phyloP scores from a whole-genome alignment of 306 rosid species.

The Cucumis cinereus region DNA sequence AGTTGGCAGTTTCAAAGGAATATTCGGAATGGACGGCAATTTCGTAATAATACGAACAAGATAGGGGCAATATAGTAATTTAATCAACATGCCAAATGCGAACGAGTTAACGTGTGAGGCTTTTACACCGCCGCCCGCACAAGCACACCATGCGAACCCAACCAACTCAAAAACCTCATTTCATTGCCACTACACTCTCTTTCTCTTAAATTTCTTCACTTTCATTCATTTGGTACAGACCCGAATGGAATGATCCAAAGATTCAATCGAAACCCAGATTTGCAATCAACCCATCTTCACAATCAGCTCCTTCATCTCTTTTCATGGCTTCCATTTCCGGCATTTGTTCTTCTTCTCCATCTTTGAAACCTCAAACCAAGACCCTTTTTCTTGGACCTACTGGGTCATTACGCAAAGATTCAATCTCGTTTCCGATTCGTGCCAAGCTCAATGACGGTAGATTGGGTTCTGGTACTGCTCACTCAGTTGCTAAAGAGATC shows the following conservation, averaged over 20 bases:
- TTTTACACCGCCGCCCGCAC: slow-evolving; percentile 15
- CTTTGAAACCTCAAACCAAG: slow-evolving; percentile 35
- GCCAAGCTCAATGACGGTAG: slow-evolving; percentile 14
- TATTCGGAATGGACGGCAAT: slow-evolving; percentile 10
- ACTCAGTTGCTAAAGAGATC: slow-evolving; percentile 52
- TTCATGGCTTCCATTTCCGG: slow-evolving; percentile 75
- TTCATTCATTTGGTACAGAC: not conserved
- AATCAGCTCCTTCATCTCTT: not conserved
- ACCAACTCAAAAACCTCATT: not conserved
- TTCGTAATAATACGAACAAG: not conserved
- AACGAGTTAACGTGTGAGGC: slow-evolving; percentile 25
- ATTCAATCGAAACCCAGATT: no score
- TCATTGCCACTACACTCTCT: no score
- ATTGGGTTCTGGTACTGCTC: slow-evolving; percentile 9
- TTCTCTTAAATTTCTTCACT: not conserved
- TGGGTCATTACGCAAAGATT: slow-evolving; percentile 16
- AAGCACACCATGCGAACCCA: slow-evolving; percentile 12
- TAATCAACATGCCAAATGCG: not conserved
- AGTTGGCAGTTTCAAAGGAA: not conserved
- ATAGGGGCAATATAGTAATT: not conserved
- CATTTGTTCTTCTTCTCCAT: slow-evolving; percentile 52
- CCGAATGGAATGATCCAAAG: slow-evolving; percentile 3
- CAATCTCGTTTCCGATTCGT: slow-evolving; percentile 23
- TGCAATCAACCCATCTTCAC: not conserved
- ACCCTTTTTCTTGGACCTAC: slow-evolving; percentile 10